Evolutionary conservation across 2,329 filamentous ascomycete genomes (phyloP).

Genomic region (Dactylellina haptotyla): DNA sequence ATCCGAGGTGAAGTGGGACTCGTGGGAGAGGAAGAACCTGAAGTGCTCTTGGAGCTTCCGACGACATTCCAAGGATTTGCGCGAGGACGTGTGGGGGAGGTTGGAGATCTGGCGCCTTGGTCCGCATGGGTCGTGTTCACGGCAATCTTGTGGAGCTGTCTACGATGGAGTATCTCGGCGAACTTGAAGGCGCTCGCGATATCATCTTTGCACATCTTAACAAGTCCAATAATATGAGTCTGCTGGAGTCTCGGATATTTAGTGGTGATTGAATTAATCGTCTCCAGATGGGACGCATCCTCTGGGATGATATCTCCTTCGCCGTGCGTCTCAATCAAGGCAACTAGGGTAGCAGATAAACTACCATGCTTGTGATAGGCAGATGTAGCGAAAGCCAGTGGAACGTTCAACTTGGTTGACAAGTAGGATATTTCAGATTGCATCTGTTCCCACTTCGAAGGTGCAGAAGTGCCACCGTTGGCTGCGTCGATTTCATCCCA

Average conservation of each 20-base stretch:
- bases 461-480: background rate
- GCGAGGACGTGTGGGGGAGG: slow-evolving; percentile 13
- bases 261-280: slow-evolving; percentile 21
- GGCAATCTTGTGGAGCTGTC: slow-evolving; percentile 39
- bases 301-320: slow-evolving; percentile 34
- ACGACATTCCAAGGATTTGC: slow-evolving; percentile 22
- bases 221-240: slow-evolving; percentile 53
- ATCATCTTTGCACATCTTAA: slow-evolving; percentile 56
- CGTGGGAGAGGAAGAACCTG: slow-evolving; percentile 25
- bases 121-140: background rate
- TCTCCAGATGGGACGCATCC: slow-evolving; percentile 55
- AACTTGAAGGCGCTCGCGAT: slow-evolving; percentile 55
- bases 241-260: slow-evolving; percentile 34
- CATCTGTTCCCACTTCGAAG: slow-evolving; percentile 56
- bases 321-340: slow-evolving; percentile 53
- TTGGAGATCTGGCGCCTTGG: background rate
- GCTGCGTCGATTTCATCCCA: slow-evolving; percentile 53
- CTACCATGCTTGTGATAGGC: slow-evolving; percentile 55
- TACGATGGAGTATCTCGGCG: slow-evolving; percentile 54
- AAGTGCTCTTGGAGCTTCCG: slow-evolving; percentile 11
- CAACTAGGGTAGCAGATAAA: slow-evolving; percentile 50
- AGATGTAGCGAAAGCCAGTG: slow-evolving; percentile 50
- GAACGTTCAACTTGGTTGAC: slow-evolving; percentile 53
- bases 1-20: slow-evolving; percentile 49
- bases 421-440: slow-evolving; percentile 55